phyloP scores from a whole-genome alignment of 108 stramenopile species.

The Seminavis robusta region DNA sequence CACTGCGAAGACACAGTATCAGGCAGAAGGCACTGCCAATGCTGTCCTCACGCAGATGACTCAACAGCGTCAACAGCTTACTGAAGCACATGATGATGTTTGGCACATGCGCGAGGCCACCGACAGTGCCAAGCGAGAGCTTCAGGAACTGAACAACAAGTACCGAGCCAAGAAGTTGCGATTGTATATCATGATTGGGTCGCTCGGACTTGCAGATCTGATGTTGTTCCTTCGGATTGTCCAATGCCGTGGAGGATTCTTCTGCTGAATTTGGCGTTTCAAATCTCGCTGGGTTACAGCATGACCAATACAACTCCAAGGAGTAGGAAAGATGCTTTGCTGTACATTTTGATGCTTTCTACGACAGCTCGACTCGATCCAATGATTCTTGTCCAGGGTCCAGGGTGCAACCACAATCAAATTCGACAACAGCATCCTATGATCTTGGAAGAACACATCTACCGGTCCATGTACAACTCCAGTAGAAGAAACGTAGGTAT shows the following conservation, averaged over 20 bases:
- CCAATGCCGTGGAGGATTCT: constrained; percentile 83
- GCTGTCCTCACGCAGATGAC: constrained; percentile 74
- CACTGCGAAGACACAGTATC: constrained; percentile 75
- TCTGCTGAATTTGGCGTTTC: no score
- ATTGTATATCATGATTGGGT: constrained; percentile 63
- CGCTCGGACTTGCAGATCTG: constrained; percentile 59
- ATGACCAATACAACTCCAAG: no score
- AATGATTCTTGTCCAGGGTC: no score
- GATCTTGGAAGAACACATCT: no score
- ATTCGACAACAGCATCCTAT: no score
- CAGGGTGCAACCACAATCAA: no score
- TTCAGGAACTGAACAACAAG: constrained; percentile 64
- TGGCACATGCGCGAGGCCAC: constrained; percentile 77
- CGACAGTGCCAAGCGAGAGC: constrained; percentile 68
- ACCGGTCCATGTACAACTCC: no score
- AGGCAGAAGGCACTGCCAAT: constrained; percentile 74
- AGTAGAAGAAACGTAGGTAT: no score
- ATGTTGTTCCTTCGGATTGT: constrained; percentile 68
- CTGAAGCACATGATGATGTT: constrained; percentile 80
- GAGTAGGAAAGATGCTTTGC: no score
- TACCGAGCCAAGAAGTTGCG: constrained; percentile 63
- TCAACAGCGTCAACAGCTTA: constrained; percentile 73
- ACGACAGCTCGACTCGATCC: no score
- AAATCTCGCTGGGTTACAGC: no score
- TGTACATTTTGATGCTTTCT: no score